phyloP scores from a whole-genome alignment of 2,329 filamentous ascomycete species.

The Nigrospora osmanthi region DNA sequence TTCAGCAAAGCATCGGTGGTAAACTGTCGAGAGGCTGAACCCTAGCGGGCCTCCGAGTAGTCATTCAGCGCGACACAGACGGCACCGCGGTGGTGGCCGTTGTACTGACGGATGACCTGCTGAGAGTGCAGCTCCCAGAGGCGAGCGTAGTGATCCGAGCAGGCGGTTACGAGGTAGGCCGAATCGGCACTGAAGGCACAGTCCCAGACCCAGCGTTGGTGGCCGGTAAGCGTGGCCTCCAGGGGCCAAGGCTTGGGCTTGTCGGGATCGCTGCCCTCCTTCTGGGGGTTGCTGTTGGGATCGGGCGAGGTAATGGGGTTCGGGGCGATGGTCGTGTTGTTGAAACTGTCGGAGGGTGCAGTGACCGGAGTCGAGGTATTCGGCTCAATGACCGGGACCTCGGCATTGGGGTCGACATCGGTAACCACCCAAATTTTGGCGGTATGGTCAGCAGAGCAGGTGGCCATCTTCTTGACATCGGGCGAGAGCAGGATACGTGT shows the following conservation, averaged over 20 bases:
- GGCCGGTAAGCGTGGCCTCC: slow-evolving; percentile 79
- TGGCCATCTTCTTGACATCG: slow-evolving; percentile 89
- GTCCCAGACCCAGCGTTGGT: slow-evolving; percentile 97
- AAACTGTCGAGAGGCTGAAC: not conserved
- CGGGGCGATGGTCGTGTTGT: slow-evolving; percentile 1
- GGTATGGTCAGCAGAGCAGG: slow-evolving; percentile 87
- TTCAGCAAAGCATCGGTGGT: not conserved
- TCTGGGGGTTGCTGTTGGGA: slow-evolving; percentile 6
- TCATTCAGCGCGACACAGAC: slow-evolving; percentile 93
- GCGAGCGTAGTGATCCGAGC: slow-evolving; percentile 86
- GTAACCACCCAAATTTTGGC: slow-evolving; percentile 92
- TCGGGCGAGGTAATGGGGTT: slow-evolving; percentile 1
- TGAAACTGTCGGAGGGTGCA: slow-evolving; percentile 2
- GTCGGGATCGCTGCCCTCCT: slow-evolving; percentile 5
- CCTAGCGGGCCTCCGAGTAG: slow-evolving; percentile 51
- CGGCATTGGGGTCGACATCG: slow-evolving; percentile 49
- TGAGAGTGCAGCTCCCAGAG: slow-evolving; percentile 85
- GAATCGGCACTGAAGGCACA: slow-evolving; percentile 92
- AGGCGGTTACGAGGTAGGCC: slow-evolving; percentile 87
- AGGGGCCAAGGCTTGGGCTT: slow-evolving; percentile 59
- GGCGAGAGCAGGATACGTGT: slow-evolving; percentile 86
- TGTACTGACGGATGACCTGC: slow-evolving; percentile 89
- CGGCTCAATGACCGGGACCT: slow-evolving; percentile 4
- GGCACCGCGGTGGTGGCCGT: slow-evolving; percentile 84
- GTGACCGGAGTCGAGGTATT: slow-evolving; percentile 4